Percentiles rank a stretch among this genome's conserved stretches.
Conservation (phyloP, 345 rosid genomes). For the Gossypium ekmanianum region DNA sequence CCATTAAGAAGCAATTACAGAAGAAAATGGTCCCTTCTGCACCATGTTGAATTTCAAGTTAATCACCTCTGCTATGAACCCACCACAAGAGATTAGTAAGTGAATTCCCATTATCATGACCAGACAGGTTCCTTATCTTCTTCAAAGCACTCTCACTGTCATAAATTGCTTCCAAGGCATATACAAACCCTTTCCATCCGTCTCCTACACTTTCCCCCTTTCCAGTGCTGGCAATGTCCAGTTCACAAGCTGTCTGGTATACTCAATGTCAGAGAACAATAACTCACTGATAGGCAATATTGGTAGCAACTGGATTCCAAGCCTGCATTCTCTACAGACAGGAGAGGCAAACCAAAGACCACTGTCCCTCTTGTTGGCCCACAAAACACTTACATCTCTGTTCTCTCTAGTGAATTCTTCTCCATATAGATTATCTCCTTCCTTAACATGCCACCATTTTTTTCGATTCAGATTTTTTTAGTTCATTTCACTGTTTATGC, state of each 20-base stretch:
- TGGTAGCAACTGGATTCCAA: slow-evolving; percentile 84
- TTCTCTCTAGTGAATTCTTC: slow-evolving; percentile 68
- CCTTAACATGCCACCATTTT: slow-evolving; percentile 90
- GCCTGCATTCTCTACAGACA: slow-evolving; percentile 72
- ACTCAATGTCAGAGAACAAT: slow-evolving; percentile 62
- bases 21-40: slow-evolving; percentile 37
- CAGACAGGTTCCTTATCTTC: slow-evolving; percentile 52
- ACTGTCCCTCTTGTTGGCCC: slow-evolving; percentile 90
- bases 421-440: slow-evolving; percentile 47
- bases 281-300: slow-evolving; percentile 60
- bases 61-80: slow-evolving; percentile 61
- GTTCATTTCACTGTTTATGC: too few species aligned
- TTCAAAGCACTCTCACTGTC: slow-evolving; percentile 54
- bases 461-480: slow-evolving; percentile 10
- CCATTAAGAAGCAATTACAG: too few species aligned
- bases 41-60: slow-evolving; percentile 28
- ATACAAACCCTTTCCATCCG: slow-evolving; percentile 90
- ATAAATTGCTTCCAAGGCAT: slow-evolving; percentile 70
- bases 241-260: slow-evolving; percentile 58
- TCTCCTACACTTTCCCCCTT: slow-evolving; percentile 69
- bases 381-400: slow-evolving; percentile 72
- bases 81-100: slow-evolving; percentile 83
- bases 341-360: slow-evolving; percentile 63
- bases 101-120: slow-evolving; percentile 74
- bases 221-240: slow-evolving; percentile 70